Evolutionary conservation across 1,284 basidiomycete species (phyloP), one percentile per base, ranked within the genome.

Genomic region (Marasmius tenuissimus): DNA sequence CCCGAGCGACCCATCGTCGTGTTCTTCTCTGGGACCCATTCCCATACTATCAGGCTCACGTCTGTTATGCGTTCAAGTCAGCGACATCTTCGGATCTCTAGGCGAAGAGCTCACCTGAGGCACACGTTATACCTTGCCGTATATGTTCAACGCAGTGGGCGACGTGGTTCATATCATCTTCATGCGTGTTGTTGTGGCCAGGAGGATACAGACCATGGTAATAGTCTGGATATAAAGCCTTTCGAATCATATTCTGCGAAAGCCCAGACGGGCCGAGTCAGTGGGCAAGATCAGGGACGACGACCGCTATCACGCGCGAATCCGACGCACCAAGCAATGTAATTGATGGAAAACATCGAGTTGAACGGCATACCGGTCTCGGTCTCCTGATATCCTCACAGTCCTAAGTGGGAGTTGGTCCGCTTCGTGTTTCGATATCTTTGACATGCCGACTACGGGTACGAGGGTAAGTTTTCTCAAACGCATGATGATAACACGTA

Each of bases 261-360:
- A 60, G 16, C 57, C 39, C 56, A 54, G 40, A 11, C 16, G 22
- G 49, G 16, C 37, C 39, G 37, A 57, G 38, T 33, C 12, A 56
- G 45, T 51, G 49, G 53, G 49, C 47, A 39, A 48, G 20, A 39
- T 37, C 5, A 47, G 18, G 14, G 18, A 18, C 12, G 3, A 5
- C 2, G 12, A 18, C 42, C 42, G 42, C 42, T 18, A 45, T 14
- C 42, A 3, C 42, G 42, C 42, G 54, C 73, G n/a, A n/a, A n/a
- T n/a, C n/a, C n/a, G 72, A n/a, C 72, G 4, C 58, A 73, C 73
- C 54, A 75, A 50, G 59, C 73, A 75, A 57, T 74, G 73, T 10
- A 74, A 61, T 52, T 74, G 68, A 60, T 75, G 74, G 58, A 73
- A 75, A 4, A 75, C 72, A 27, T 73, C 71, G 3, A 74, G 61